Conservation (phyloP, 192 early-diverging fungal genomes). For the Coemansia sp. region DNA sequence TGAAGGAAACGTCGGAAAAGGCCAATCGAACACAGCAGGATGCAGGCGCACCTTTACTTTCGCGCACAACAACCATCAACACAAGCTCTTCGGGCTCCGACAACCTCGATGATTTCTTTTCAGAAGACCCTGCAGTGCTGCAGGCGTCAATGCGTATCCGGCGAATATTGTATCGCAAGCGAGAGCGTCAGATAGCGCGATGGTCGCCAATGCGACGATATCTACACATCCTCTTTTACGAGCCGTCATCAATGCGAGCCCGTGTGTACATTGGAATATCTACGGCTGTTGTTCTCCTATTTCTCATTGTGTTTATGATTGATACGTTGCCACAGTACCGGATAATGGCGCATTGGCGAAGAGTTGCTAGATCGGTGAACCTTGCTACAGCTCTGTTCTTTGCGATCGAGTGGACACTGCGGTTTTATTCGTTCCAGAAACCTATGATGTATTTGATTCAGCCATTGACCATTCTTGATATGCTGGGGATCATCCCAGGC, state of each 20-base stretch:
- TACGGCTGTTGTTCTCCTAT: constrained; percentile 34
- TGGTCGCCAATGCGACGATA: constrained; percentile 24
- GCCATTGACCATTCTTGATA: constrained; percentile 34
- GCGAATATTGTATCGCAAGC: constrained; percentile 26
- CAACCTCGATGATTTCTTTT: constrained; percentile 28
- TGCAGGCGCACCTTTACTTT: too few species aligned
- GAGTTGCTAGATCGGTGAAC: constrained; percentile 25
- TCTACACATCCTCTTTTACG: constrained; percentile 41
- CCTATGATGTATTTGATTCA: constrained; percentile 21
- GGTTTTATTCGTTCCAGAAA: constrained; percentile 30
- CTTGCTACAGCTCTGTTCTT: constrained; percentile 38
- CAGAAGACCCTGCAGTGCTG: constrained; percentile 22
- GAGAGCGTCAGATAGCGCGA: constrained; percentile 24
- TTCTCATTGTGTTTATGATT: constrained; percentile 51
- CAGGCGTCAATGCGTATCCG: constrained; percentile 35
- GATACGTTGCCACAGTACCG: constrained; percentile 48
- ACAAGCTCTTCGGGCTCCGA: constrained; percentile 3
- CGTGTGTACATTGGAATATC: constrained; percentile 42
- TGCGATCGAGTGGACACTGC: constrained; percentile 38
- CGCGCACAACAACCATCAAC: too few species aligned
- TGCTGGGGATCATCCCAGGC: constrained; percentile 34
- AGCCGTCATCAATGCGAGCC: constrained; percentile 40
- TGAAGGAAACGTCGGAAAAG: too few species aligned
- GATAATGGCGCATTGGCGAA: constrained; percentile 24
- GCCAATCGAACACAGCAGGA: too few species aligned